Evolutionary conservation across 352 stramenopile species (phyloP), one percentile per base, ranked within the genome.

Genomic region (Phytophthora pluvialis): DNA sequence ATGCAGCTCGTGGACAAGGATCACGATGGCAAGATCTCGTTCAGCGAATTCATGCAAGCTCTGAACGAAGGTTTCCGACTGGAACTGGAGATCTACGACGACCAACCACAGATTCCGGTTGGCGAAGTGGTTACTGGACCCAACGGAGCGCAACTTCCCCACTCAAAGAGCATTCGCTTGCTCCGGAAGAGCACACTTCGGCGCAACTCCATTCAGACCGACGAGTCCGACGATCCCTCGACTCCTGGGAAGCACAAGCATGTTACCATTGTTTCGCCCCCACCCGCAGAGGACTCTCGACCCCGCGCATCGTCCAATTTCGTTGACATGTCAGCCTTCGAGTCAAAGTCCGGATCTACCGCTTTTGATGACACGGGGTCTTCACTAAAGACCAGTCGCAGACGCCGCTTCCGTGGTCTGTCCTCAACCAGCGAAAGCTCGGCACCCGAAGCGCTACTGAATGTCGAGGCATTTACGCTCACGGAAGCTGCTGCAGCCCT

Each of bases 21-120:
- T 43, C 49, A 73, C 13, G 78, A 88, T 48, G 84, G 82, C 21
- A 91, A 86, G 56, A 75, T 93, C n/a, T 89, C 82, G 43, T 90
- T 90, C 59, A 71, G 73, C 2, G 85, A 93, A 63, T 91, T 93
- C 60, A 94, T 92, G 81, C 67, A 92, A 57, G 85, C 83, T 1
- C 52, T 94, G 11, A 81, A 92, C 63, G 70, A 89, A 62, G 83
- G 85, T 7, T 88, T 94, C 31, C 71, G 76, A 8, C 54, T 94
- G 7, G 80, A 94, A 43, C 54, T 94, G 5, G 81, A 94, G 53
- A 89, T 94, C 21, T 92, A 89, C 55, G 71, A 93, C 11, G 77
- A 75, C 29, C 60, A 75, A 25, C 64, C 64, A 10, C 69, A 77
- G 28, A 58, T 73, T 35, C 52, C 59, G 16, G 52, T 63, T 29